phyloP scores from a whole-genome alignment of 2,329 filamentous ascomycete species.

The Hymenoscyphus scutula region DNA sequence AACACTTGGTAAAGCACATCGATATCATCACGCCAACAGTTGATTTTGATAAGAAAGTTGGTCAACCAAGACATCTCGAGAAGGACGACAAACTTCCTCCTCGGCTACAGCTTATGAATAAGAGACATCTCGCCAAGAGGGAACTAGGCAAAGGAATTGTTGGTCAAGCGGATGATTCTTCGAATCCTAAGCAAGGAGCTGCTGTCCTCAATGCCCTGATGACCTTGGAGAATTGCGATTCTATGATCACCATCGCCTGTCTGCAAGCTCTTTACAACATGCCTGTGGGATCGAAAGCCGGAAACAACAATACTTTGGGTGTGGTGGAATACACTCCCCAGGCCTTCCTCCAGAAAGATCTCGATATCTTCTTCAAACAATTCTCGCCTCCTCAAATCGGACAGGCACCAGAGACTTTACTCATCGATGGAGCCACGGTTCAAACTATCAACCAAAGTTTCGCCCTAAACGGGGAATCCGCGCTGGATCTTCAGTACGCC shows the following conservation, averaged over 20 bases:
- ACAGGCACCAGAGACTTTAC: slow-evolving; percentile 38
- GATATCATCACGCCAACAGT: slow-evolving; percentile 37
- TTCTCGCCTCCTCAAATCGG: slow-evolving; percentile 43
- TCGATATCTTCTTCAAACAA: slow-evolving; percentile 48
- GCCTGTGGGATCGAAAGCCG: slow-evolving; percentile 39
- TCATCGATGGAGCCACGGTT: slow-evolving; percentile 39
- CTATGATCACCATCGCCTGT: slow-evolving; percentile 56
- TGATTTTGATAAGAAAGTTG: slow-evolving; percentile 33
- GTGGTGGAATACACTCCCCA: slow-evolving; percentile 55
- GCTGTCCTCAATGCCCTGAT: slow-evolving; percentile 28
- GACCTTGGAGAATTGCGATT: slow-evolving; percentile 44
- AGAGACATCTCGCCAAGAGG: slow-evolving; percentile 8
- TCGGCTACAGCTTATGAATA: slow-evolving; percentile 26
- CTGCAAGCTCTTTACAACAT: slow-evolving; percentile 51
- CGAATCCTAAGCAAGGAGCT: slow-evolving; percentile 31
- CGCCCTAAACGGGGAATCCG: slow-evolving; percentile 42
- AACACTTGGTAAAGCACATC: slow-evolving; percentile 32
- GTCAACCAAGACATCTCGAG: slow-evolving; percentile 27
- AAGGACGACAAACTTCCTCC: slow-evolving; percentile 41
- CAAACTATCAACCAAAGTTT: slow-evolving; percentile 39
- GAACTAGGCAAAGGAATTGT: slow-evolving; percentile 25
- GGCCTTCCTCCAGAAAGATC: slow-evolving; percentile 50
- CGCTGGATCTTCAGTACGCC: slow-evolving; percentile 41
- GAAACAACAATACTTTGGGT: slow-evolving; percentile 48
- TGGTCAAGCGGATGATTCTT: slow-evolving; percentile 31